Evolutionary conservation across 2,329 filamentous ascomycete species (phyloP), one percentile per base, ranked within the genome.

Genomic region (Talaromyces sp.): DNA sequence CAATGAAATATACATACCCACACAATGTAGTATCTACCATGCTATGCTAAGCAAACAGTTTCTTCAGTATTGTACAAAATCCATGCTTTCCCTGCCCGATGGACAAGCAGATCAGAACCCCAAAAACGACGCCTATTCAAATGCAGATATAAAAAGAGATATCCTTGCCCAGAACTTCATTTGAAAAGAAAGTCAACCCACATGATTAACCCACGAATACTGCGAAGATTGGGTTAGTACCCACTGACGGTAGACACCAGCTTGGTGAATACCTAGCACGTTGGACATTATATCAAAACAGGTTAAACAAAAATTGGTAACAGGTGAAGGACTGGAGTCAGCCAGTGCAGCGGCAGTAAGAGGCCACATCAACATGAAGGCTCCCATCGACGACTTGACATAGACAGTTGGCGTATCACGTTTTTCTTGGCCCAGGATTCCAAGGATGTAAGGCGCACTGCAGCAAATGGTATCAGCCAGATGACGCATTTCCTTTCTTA

Each of bases 371-470:
- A 49, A 39, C 30, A 49, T 7, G 29, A 49, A 36, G 4, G 24
- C 47, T n/a, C 47, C 47, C 9, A 9, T 19, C 1, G 47, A 43
- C n/a, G 24, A 36, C 20, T 19, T 49, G 4, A 49, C 40, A 17
- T 27, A n/a, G 11, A 40, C 14, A 10, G 20, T 16, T 10, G 39
- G 17, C 14, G 29, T 22, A 3, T 49, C 47, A 10, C 39, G 47
- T 3, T 24, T 30, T n/a, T 49, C 29, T 14, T 43, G 33, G 19
- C 13, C 16, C 14, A 49, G 22, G 24, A 49, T 16, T 8, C 39
- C 47, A 7, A 49, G 20, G 24, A 44, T 35, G 19, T 49, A 43
- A 22, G 39, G 47, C 5, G 42, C 39, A 29, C 47, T 49, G 47
- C 19, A 43, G 22, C 39, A 49, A 19, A 49, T 36, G 3, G 37